Base-by-base conservation (phyloP, 2,329 filamentous ascomycete species). In the Teratosphaeria epicoccoides region DNA sequence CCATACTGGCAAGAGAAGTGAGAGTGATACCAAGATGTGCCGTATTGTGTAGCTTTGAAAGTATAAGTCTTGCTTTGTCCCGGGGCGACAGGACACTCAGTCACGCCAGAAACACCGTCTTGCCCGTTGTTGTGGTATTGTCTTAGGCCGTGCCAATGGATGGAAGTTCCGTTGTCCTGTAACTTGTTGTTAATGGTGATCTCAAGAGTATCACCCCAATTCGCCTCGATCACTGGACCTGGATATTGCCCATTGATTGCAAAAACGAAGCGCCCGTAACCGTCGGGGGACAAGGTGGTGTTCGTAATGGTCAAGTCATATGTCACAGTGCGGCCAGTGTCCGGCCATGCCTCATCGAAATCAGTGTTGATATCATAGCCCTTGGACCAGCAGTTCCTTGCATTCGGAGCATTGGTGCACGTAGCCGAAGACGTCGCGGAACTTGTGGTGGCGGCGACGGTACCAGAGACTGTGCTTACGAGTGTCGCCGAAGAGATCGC, bases 121-220 rank as follows among this genome's bases (percentile, higher is more conserved):
- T 77, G 71, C 50, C 75, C 69, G 57, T 77, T 78, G 46, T 71
- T 77, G 59, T 73, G 69, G 54, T 74, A 70, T 60, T 84, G 79
- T 6, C 78, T 74, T 28, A 85, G 68, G 22, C 80, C 82, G 59
- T 85, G 81, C 68, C 75, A 84, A 61, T 85, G 82, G 17, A 84
- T 76, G 7, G 73, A 73, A 6, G 80, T 83, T 26, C 80, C 80
- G 55, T 84, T 84, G 55, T 73, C 62, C 7, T 68, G 66, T 66
- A 74, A 49, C 46, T 70, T 59, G 62, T 83, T 85, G 28, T 68
- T 76, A 6, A 84, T 74, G 69, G 9, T 81, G 77, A 63, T 80
- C 77, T 58, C 77, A 71, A 65, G 61, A 24, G 53, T 61, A 49
- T 66, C 62, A 28, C 64, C 63, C 62, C 63, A 66, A 26, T 53